Conservation (phyloP, 148 eudicot genomes). For the Limonium bicolor region DNA sequence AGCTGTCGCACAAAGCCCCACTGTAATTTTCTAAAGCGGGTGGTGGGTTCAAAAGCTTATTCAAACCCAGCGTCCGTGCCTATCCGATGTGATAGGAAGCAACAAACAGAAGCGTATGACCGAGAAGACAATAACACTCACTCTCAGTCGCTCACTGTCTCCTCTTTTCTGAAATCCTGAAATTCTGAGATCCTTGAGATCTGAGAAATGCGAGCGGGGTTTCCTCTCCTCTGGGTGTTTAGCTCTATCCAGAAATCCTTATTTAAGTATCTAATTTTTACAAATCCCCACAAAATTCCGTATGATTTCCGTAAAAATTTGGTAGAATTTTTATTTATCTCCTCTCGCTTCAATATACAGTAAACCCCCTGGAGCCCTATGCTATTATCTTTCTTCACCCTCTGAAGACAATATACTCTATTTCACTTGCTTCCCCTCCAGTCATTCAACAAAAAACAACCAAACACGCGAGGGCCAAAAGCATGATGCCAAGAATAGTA, state of each 20-base stretch:
- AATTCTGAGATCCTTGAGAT: slow-evolving; percentile 42
- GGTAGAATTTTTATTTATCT: slow-evolving; percentile 2
- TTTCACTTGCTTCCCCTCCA: background rate
- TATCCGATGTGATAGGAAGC: too few relatives aligned
- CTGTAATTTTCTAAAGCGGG: too few relatives aligned
- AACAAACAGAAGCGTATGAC: too few relatives aligned
- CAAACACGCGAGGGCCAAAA: slow-evolving; percentile 25
- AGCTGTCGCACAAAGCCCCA: too few relatives aligned
- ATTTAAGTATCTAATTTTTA: background rate
- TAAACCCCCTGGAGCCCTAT: background rate
- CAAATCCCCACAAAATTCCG: slow-evolving; percentile 36
- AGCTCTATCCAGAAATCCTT: slow-evolving; percentile 5
- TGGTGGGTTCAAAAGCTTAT: too few relatives aligned
- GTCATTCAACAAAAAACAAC: slow-evolving; percentile 23
- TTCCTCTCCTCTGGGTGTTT: slow-evolving; percentile 15
- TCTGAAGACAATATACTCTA: too few relatives aligned
- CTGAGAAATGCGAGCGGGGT: slow-evolving; percentile 10
- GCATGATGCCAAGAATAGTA: slow-evolving; percentile 30
- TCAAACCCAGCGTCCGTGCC: too few relatives aligned
- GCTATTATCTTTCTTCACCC: background rate
- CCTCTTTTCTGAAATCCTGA: slow-evolving; percentile 16
- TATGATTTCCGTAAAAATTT: slow-evolving; percentile 3
- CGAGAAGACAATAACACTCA: slow-evolving; percentile 8
- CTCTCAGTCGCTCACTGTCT: slow-evolving; percentile 1
- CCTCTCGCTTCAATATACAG: slow-evolving; percentile 8